Evolutionary conservation across 176 grass and related monocot genomes (phyloP).

Genomic region (Pharus latifolius): DNA sequence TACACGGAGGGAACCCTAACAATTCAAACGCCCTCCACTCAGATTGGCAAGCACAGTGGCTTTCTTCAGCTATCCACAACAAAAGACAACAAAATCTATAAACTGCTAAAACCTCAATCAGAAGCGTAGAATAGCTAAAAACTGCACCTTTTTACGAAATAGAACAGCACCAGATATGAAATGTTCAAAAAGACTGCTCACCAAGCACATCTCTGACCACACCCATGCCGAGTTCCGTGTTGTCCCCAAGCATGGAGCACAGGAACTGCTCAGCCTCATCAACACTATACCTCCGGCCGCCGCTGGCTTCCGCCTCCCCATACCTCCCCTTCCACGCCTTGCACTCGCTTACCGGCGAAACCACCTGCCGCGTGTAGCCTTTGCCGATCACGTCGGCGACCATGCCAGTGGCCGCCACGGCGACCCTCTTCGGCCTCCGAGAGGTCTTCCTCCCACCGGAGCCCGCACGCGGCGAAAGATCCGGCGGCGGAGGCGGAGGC

Average conservation of each 20-base stretch:
- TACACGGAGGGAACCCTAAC: neutral
- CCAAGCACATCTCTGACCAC: conserved; percentile 75
- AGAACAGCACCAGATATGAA: no score
- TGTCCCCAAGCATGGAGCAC: conserved; percentile 61
- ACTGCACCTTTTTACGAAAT: no score
- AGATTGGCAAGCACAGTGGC: neutral
- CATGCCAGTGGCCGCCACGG: conserved; percentile 47
- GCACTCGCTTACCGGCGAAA: neutral
- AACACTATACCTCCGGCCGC: neutral
- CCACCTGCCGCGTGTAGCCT: conserved; percentile 27
- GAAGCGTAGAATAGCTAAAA: no score
- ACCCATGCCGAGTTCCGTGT: conserved; percentile 47
- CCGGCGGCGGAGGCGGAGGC: conserved; percentile 14
- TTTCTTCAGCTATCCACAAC: neutral
- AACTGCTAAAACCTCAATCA: no score
- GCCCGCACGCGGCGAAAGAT: conserved; percentile 23
- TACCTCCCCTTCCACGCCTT: neutral
- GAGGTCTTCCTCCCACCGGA: neutral
- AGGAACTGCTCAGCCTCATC: conserved; percentile 73
- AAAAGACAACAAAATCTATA: neutral
- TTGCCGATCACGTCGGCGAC: conserved; percentile 75
- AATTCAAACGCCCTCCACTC: neutral
- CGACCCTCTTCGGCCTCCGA: conserved; percentile 31
- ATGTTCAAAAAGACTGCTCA: conserved; percentile 20
- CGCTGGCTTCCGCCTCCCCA: neutral